Base-by-base conservation (phyloP, 129 eudicot species). In the Deinandra increscens region DNA sequence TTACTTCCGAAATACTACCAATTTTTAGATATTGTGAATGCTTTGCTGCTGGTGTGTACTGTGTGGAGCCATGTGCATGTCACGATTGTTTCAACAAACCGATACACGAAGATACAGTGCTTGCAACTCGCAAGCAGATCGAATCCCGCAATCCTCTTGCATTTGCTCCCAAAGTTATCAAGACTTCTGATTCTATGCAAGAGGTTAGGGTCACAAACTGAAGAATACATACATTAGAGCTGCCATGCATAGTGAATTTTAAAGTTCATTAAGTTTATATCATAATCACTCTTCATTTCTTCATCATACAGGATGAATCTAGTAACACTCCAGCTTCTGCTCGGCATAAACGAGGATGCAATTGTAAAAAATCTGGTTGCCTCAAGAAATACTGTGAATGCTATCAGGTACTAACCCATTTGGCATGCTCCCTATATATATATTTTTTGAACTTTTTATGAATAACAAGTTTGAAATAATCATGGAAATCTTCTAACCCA, bases 351-450 rank as follows among this genome's bases (percentile, higher is more conserved):
- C 77, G 99, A 75, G 99, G 99, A 72, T 94, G 99, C 84, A 94
- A 94, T 78, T 94, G 99, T 81, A 94, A 94, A 78, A 94, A 90
- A 80, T 94, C 99, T 23, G 94, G 97, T 69, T 94, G 99, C 75
- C 83, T 94, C 45, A 94, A 94, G 89, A 94, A 90, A 84, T 94
- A 94, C 64, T 94, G 99, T 73, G 99, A 94, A 87, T 94, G 99
- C 85, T 94, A 70, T 85, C 99, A 94, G 99, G 98, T n/a, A n/a
- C n/a, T n/a, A n/a, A n/a, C n/a, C n/a, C n/a, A n/a, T n/a, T n/a
- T n/a, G n/a, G n/a, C n/a, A n/a, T n/a, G n/a, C n/a, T n/a, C n/a
- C n/a, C n/a, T n/a, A n/a, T n/a, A n/a, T n/a, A n/a, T n/a, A n/a
- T n/a, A n/a, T n/a, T n/a, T n/a, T 43, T 42, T 8, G 3, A 3